Evolutionary conservation across 2,329 filamentous ascomycete species (phyloP).

Genomic region (Fulvia fulva): DNA sequence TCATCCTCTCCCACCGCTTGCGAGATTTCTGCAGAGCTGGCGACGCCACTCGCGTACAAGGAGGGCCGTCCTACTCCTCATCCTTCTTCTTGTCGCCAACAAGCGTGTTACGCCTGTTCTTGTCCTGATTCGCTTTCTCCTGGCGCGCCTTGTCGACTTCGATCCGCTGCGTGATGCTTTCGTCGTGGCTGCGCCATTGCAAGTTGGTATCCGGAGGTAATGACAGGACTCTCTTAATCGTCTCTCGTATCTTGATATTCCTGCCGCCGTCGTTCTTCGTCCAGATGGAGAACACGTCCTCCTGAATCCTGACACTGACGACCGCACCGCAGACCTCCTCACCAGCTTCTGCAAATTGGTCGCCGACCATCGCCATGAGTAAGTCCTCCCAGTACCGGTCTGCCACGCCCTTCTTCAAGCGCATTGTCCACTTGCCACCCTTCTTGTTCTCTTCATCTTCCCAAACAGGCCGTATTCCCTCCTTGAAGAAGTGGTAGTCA

Average conservation of each 20-base stretch:
- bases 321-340: constrained; percentile 96
- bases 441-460: constrained; percentile 96
- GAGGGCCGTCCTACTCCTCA: not conserved
- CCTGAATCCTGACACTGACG: constrained; percentile 87
- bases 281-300: constrained; percentile 98
- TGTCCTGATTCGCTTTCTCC: constrained; percentile 62
- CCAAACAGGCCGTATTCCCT: constrained; percentile 94
- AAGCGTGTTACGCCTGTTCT: constrained; percentile 39
- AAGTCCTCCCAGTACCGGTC: constrained; percentile 97
- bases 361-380: constrained; percentile 82
- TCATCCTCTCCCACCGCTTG: too few relatives aligned
- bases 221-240: constrained; percentile 82
- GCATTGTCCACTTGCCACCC: constrained; percentile 95
- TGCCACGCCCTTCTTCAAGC: constrained; percentile 93
- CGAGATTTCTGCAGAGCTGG: too few relatives aligned
- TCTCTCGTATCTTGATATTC: constrained; percentile 97
- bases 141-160: constrained; percentile 88
- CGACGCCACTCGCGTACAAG: too few relatives aligned
- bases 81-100: constrained; percentile 18
- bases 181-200: constrained; percentile 93
- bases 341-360: constrained; percentile 86
- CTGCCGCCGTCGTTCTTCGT: constrained; percentile 87
- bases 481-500: constrained; percentile 97
- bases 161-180: constrained; percentile 86
- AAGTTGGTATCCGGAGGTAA: constrained; percentile 87